phyloP scores from a whole-genome alignment of 2,329 filamentous ascomycete species.

The Calonectria multiphialidica region DNA sequence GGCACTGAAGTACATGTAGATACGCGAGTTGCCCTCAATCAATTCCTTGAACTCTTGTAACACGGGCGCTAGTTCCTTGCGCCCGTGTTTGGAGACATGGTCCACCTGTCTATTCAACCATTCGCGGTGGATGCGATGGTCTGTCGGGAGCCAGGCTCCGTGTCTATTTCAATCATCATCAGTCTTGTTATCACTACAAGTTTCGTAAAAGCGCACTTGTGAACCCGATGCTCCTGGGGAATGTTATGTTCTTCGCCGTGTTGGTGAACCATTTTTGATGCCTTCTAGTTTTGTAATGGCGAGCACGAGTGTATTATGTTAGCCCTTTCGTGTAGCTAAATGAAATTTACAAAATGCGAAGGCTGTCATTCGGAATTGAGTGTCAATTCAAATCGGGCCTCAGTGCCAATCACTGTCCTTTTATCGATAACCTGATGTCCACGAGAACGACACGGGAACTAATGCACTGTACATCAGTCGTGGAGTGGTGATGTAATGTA shows the following conservation, averaged over 20 bases:
- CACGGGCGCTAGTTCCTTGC: constrained; percentile 65
- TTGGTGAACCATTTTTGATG: constrained; percentile 60
- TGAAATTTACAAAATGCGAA: too few relatives aligned
- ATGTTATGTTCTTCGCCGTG: constrained; percentile 65
- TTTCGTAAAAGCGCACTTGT: constrained; percentile 57
- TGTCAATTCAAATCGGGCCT: too few relatives aligned
- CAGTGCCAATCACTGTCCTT: not conserved
- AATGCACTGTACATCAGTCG: not conserved
- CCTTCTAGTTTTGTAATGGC: too few relatives aligned
- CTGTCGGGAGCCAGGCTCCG: constrained; percentile 73
- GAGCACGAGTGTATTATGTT: too few relatives aligned
- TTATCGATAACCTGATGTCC: not conserved
- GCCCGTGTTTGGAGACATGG: constrained; percentile 63
- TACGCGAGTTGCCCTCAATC: constrained; percentile 72
- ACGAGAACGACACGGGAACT: not conserved
- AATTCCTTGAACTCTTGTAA: constrained; percentile 74
- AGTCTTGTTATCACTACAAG: not conserved
- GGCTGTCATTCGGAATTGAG: too few relatives aligned
- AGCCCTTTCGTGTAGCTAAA: not conserved
- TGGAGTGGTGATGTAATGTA: not conserved
- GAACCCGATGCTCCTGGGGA: constrained; percentile 58
- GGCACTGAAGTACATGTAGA: constrained; percentile 74
- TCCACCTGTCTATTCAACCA: constrained; percentile 71
- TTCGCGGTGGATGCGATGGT: constrained; percentile 71
- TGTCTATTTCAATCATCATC: constrained; percentile 50